A percentile compares a stretch with the other conserved stretches of the same genome.
These are phyloP conservation scores for Plectosphaerella sp. DNA, from an alignment of 2,329 filamentous ascomycete species.

Conservation along the genomic window DNA sequence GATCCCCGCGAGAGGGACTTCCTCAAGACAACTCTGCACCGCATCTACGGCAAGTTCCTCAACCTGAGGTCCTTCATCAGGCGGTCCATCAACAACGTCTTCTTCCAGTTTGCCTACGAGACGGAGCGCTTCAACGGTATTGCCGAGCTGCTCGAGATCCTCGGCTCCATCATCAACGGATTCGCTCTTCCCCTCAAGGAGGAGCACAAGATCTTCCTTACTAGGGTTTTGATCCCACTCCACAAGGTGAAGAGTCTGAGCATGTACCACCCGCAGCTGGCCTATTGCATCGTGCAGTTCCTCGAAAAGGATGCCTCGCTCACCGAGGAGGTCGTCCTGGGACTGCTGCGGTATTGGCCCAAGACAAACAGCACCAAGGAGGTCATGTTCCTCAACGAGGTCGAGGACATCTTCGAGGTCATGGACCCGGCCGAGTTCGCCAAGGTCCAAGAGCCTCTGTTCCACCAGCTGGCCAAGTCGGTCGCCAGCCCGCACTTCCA, in stretches of 20 bases:
- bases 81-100: slow-evolving; percentile 99
- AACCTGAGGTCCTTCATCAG: slow-evolving; percentile 96
- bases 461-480: slow-evolving; percentile 95
- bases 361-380: slow-evolving; percentile 99
- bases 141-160: slow-evolving; percentile 90
- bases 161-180: slow-evolving; percentile 98
- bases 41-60: slow-evolving; percentile 98
- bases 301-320: slow-evolving; percentile 94
- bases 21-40: slow-evolving; percentile 93
- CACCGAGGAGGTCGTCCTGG: slow-evolving; percentile 97
- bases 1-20: slow-evolving; percentile 96
- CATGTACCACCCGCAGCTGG: slow-evolving; percentile 99
- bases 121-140: slow-evolving; percentile 98
- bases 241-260: slow-evolving; percentile 98
- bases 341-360: slow-evolving; percentile 93
- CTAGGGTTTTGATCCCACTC: slow-evolving; percentile 83
- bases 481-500: slow-evolving; percentile 98
- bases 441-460: slow-evolving; percentile 96
- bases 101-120: slow-evolving; percentile 99
- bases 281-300: slow-evolving; percentile 98
- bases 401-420: slow-evolving; percentile 98
- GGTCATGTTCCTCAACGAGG: slow-evolving; percentile 99
- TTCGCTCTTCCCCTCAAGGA: slow-evolving; percentile 96
- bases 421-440: slow-evolving; percentile 99
- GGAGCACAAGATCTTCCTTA: slow-evolving; percentile 97